Percentiles rank a stretch among this genome's conserved stretches.
These are phyloP conservation scores for Solanum neorickii DNA, from an alignment of 257 asterid species.

Conservation along the genomic window DNA sequence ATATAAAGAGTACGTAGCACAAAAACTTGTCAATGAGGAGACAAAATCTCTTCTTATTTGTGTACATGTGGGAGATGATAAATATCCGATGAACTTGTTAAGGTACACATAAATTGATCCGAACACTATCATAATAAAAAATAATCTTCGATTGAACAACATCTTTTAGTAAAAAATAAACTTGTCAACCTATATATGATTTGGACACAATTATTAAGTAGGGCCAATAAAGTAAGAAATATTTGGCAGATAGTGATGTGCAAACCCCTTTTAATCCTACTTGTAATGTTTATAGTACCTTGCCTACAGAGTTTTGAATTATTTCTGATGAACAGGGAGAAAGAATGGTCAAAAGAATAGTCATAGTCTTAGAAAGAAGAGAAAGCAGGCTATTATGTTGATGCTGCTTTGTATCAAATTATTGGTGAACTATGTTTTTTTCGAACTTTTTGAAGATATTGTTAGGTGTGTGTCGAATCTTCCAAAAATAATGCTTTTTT, in stretches of 20 bases:
- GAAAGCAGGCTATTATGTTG: neutral
- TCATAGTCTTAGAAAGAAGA: slow-evolving; percentile 2
- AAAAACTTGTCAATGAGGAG: neutral
- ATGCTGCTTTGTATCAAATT: neutral
- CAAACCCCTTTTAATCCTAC: neutral
- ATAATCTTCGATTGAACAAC: neutral
- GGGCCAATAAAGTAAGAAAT: neutral
- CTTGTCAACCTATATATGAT: neutral
- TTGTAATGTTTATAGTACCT: neutral
- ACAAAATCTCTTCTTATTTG: neutral
- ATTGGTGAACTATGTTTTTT: neutral
- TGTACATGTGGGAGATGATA: neutral
- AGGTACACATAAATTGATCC: neutral
- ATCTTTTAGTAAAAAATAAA: neutral
- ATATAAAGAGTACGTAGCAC: neutral
- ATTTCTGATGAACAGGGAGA: neutral
- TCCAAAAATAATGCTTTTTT: neutral
- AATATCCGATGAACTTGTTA: accelerated
- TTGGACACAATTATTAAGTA: neutral
- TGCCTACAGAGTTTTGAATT: neutral
- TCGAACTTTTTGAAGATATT: neutral
- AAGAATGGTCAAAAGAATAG: neutral
- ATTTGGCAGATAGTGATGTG: neutral
- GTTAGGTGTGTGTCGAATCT: neutral
- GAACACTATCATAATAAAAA: neutral